These are phyloP conservation scores for Aspergillus texensis DNA, from an alignment of 2,329 filamentous ascomycete genomes.

Conservation along the genomic window DNA sequence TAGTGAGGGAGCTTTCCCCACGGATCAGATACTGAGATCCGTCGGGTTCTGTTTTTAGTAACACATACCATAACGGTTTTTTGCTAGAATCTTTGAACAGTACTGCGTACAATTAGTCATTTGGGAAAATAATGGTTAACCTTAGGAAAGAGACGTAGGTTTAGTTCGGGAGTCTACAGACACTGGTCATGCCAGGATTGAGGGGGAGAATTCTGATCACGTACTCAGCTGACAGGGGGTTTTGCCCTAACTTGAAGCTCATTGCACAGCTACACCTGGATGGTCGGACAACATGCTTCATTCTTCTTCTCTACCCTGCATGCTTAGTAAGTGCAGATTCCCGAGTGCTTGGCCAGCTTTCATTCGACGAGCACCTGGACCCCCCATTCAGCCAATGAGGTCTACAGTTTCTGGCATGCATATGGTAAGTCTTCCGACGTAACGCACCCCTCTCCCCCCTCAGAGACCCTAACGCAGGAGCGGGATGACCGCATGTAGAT, in stretches of 20 bases:
- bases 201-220: background rate
- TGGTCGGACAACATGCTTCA: background rate
- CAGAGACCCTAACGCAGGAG: background rate
- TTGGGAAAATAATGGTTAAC: background rate
- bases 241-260: background rate
- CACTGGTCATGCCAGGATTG: background rate
- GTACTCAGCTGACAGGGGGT: background rate
- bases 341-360: background rate
- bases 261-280: background rate
- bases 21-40: no score
- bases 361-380: background rate
- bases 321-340: background rate
- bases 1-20: background rate
- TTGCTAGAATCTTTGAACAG: background rate
- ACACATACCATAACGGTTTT: background rate
- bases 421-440: background rate
- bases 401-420: background rate
- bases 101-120: no score
- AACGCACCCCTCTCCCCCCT: background rate
- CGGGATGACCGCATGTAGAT: background rate
- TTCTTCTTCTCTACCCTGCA: background rate
- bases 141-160: background rate
- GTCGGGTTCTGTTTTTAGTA: background rate
- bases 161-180: background rate
- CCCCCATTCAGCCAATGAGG: background rate